Percentiles rank a stretch among this genome's conserved stretches.
Conservation (phyloP, 2,329 filamentous ascomycete species). For the Piedraia hortae region DNA sequence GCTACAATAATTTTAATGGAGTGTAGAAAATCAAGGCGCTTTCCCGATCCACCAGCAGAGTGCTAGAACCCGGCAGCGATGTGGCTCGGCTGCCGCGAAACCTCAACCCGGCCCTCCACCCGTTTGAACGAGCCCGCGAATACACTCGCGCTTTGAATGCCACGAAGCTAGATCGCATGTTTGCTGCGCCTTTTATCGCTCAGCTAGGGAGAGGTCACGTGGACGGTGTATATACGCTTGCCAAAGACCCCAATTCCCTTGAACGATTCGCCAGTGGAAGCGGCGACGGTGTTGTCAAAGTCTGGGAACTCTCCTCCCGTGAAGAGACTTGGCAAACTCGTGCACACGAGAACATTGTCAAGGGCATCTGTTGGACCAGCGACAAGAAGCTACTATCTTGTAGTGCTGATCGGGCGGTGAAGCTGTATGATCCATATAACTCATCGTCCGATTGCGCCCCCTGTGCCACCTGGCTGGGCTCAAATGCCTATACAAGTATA, state of each 20-base stretch:
- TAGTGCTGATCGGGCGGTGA: constrained; percentile 61
- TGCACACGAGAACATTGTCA: constrained; percentile 83
- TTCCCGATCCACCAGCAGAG: constrained; percentile 33
- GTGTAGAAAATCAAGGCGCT: constrained; percentile 37
- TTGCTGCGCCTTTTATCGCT: constrained; percentile 55
- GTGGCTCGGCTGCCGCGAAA: constrained; percentile 39
- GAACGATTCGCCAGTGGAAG: constrained; percentile 43
- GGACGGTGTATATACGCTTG: constrained; percentile 36
- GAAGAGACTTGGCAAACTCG: constrained; percentile 51
- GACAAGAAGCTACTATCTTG: constrained; percentile 69
- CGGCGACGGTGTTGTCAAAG: constrained; percentile 81
- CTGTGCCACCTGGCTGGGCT: constrained; percentile 58
- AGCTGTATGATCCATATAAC: constrained; percentile 75
- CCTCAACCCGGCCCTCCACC: constrained; percentile 62
- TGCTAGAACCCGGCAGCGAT: constrained; percentile 38
- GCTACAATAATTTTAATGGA: too few species aligned
- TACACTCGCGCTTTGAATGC: constrained; percentile 57
- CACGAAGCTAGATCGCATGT: constrained; percentile 82
- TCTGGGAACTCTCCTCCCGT: constrained; percentile 53
- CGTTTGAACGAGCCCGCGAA: constrained; percentile 72
- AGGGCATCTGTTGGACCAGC: constrained; percentile 67
- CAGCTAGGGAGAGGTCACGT: constrained; percentile 79
- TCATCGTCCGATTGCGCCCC: constrained; percentile 40
- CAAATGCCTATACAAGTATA: constrained; percentile 55
- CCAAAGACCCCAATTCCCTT: constrained; percentile 20